Evolutionary conservation across 768 basidiomycete species (phyloP), one percentile per base, ranked within the genome.

Genomic region (Macrolepiota dolichaula): DNA sequence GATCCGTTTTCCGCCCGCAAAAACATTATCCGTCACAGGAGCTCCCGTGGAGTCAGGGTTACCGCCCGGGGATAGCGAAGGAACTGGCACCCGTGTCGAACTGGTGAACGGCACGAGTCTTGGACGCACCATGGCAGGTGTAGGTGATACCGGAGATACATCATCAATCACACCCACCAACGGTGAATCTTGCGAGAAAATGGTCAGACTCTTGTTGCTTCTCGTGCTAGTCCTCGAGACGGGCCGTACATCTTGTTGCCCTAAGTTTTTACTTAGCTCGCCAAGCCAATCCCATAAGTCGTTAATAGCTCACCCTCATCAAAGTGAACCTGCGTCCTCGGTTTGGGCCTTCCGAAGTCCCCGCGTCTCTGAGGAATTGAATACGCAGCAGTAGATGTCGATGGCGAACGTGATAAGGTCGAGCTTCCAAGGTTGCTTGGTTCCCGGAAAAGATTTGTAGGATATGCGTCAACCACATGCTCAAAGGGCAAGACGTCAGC

Each of bases 71-170:
- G 59, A 53, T 12, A 68, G 63, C 56, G 79, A 66, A 62, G 81
- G 68, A 64, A 84, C 77, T 19, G 88, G 88, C 25, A 88, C 87
- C 19, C 86, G 84, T 19, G 81, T 79, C 15, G 86, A 84, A 63
- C 82, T 83, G 6, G 85, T 89, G 68, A 92, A 91, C 27, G 86
- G 89, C 36, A 90, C 87, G 32, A 91, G 71, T 35, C 87, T 82
- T 36, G 89, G 87, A 13, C 82, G 80, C 13, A 76, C 69, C 38
- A 65, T 68, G 13, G 64, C 65, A 10, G 68, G 69, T 38, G 68
- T 75, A 22, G 71, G 68, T 1, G 68, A 67, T 0, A 67, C 68
- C 63, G 70, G 69, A 10, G 70, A 65, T 29, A 69, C 69, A 3
- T 74, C 69, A 27, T 67, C 63, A 64, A 71, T 62, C 68, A 79